phyloP scores from a whole-genome alignment of 2,329 filamentous ascomycete genomes.

The Colletotrichum horii region DNA sequence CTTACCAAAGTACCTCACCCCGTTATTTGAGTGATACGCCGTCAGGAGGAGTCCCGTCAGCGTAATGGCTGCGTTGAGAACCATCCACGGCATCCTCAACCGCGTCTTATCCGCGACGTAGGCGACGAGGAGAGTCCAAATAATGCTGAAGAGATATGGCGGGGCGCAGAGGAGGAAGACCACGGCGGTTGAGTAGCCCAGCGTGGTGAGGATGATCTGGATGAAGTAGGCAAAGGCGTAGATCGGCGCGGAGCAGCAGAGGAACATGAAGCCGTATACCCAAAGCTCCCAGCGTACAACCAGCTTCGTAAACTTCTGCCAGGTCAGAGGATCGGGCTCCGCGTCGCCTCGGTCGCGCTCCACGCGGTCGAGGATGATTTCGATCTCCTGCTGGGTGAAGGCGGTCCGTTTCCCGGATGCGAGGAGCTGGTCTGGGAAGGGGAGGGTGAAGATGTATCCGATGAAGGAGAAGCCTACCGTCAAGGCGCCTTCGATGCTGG shows the following conservation, averaged over 20 bases:
- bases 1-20: slow-evolving; percentile 31
- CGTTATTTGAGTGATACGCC: slow-evolving; percentile 22
- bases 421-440: slow-evolving; percentile 25
- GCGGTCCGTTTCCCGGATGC: not conserved
- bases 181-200: slow-evolving; percentile 29
- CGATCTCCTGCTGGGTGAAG: slow-evolving; percentile 25
- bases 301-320: slow-evolving; percentile 33
- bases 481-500: slow-evolving; percentile 24
- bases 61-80: slow-evolving; percentile 18
- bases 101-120: not conserved
- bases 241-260: slow-evolving; percentile 58
- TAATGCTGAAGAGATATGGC: not conserved
- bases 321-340: slow-evolving; percentile 38
- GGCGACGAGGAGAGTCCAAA: not conserved
- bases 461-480: slow-evolving; percentile 32
- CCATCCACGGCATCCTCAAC: slow-evolving; percentile 33
- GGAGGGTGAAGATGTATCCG: slow-evolving; percentile 24
- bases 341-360: slow-evolving; percentile 47
- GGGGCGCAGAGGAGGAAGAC: slow-evolving; percentile 28
- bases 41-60: not conserved
- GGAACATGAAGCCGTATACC: slow-evolving; percentile 39
- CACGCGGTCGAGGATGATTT: slow-evolving; percentile 35
- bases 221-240: slow-evolving; percentile 68
- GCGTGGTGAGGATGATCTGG: slow-evolving; percentile 58
- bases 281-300: slow-evolving; percentile 46